phyloP scores from a whole-genome alignment of 2,329 filamentous ascomycete species.

The Chaetomium sp. region DNA sequence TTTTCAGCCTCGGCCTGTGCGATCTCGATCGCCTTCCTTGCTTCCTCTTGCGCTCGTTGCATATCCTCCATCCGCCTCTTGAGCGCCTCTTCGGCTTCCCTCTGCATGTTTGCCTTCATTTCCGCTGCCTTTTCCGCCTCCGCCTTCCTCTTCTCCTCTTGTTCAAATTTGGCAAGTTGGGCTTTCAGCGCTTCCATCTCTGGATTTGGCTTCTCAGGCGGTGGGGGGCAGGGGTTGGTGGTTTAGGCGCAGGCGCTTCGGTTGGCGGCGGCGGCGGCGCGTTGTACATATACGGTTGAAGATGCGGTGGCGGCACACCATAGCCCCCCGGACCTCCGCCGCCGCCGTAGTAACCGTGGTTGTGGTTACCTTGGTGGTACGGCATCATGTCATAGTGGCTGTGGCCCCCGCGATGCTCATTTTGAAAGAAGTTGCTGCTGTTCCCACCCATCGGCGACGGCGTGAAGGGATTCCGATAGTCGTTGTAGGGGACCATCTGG shows the following conservation, averaged over 20 bases:
- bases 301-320: conserved; percentile 39
- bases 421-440: conserved; percentile 48
- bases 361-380: conserved; percentile 31
- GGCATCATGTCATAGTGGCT: conserved; percentile 54
- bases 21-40: conserved; percentile 51
- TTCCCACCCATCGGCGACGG: conserved; percentile 45
- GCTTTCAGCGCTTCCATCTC: conserved; percentile 64
- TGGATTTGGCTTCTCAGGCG: conserved; percentile 49
- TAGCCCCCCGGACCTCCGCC: conserved; percentile 31
- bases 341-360: conserved; percentile 41
- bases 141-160: conserved; percentile 39
- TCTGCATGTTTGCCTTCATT: conserved; percentile 47
- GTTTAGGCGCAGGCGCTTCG: conserved; percentile 41
- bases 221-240: conserved; percentile 45
- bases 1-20: conserved; percentile 51
- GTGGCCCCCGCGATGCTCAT: conserved; percentile 39
- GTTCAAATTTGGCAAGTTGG: conserved; percentile 56
- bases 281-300: conserved; percentile 46
- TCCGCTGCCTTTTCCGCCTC: conserved; percentile 48
- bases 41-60: conserved; percentile 47
- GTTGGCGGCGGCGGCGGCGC: conserved; percentile 47
- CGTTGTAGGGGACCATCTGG: conserved; percentile 53
- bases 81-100: conserved; percentile 37
- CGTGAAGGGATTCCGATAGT: conserved; percentile 48
- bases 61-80: conserved; percentile 30